Conservation (phyloP, 495 filamentous ascomycete genomes). For the Rusavskia elegans region DNA sequence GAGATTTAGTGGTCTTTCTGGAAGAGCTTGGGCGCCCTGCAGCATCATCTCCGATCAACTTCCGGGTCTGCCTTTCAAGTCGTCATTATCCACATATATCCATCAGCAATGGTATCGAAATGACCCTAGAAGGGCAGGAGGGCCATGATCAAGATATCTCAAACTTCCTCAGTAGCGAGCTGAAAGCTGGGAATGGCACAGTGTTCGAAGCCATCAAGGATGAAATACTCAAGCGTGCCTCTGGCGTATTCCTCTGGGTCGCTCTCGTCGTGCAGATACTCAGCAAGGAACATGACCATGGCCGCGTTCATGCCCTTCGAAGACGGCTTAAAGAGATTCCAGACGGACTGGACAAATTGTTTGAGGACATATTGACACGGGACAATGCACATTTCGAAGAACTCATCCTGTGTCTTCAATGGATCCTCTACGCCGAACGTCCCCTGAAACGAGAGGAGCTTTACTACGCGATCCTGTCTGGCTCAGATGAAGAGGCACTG, state of each 20-base stretch:
- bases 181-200: conserved; percentile 6
- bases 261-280: conserved; percentile 19
- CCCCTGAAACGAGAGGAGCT: conserved; percentile 20
- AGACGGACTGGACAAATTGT: conserved; percentile 16
- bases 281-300: conserved; percentile 17
- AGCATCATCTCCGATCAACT: background rate
- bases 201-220: conserved; percentile 1
- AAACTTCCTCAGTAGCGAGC: conserved; percentile 6
- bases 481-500: conserved; percentile 4
- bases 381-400: conserved; percentile 15
- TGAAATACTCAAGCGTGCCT: conserved; percentile 5
- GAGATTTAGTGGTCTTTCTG: conserved; percentile 22
- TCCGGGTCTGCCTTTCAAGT: conserved; percentile 20
- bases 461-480: conserved; percentile 23
- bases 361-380: conserved; percentile 21
- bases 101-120: conserved; percentile 7
- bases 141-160: conserved; percentile 9
- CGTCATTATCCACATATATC: conserved; percentile 20
- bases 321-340: conserved; percentile 19
- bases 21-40: conserved; percentile 14
- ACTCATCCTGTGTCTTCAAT: conserved; percentile 23
- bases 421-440: conserved; percentile 20
- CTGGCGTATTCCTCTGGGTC: conserved; percentile 22
- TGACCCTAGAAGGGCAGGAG: conserved; percentile 9
- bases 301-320: conserved; percentile 7